phyloP scores from a whole-genome alignment of 768 basidiomycete species.

The Mycena vulgaris region DNA sequence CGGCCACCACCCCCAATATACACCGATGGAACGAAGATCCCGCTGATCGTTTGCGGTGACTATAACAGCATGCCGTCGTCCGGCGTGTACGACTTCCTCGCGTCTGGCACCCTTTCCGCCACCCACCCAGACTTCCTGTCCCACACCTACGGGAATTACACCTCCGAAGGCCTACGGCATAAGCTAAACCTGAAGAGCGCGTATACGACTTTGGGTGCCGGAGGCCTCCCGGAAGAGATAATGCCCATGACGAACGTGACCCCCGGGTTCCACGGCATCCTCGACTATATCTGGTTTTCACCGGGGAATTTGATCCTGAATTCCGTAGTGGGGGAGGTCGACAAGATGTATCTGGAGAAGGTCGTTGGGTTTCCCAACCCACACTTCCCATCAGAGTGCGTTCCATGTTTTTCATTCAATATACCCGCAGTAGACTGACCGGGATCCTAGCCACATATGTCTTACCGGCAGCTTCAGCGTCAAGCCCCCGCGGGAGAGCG shows the following conservation, averaged over 20 bases:
- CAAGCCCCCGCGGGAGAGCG: conserved; percentile 35
- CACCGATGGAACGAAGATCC: conserved; percentile 90
- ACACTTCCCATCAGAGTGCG: conserved; percentile 97
- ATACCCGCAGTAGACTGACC: not conserved
- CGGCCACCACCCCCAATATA: conserved; percentile 77
- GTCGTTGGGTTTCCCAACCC: conserved; percentile 97
- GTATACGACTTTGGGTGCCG: conserved; percentile 69
- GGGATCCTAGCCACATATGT: conserved; percentile 26
- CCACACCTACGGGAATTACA: conserved; percentile 93
- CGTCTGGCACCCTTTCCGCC: conserved; percentile 75
- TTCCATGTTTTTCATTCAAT: conserved; percentile 39
- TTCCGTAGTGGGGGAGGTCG: conserved; percentile 91
- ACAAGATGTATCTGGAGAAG: conserved; percentile 87
- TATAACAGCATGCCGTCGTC: conserved; percentile 92
- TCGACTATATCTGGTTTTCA: conserved; percentile 97
- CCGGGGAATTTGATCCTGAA: conserved; percentile 81
- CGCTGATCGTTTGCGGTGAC: conserved; percentile 93
- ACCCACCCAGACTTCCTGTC: conserved; percentile 94
- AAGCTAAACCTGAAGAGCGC: conserved; percentile 87
- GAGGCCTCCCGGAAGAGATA: conserved; percentile 58
- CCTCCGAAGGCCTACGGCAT: conserved; percentile 89
- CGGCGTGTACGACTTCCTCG: conserved; percentile 93
- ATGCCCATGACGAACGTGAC: conserved; percentile 86
- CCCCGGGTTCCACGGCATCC: conserved; percentile 86
- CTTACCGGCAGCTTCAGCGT: conserved; percentile 35